A percentile compares a stretch with the other conserved stretches of the same genome.
Evolutionary conservation across 257 asterid species (phyloP).

Genomic region (Lavandula angustifolia): DNA sequence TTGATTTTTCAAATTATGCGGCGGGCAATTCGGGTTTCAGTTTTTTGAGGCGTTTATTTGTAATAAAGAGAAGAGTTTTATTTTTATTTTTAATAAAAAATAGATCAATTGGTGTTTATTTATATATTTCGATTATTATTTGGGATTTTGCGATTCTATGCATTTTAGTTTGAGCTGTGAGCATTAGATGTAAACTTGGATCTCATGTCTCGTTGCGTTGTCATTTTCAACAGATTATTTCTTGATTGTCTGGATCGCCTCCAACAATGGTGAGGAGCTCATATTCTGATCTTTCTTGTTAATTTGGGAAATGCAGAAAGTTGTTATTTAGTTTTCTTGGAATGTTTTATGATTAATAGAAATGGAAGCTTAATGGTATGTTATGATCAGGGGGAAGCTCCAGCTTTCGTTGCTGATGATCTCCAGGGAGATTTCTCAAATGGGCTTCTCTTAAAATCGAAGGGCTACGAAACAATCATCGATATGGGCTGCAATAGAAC

Average conservation of each 20-base stretch:
- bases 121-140: background rate
- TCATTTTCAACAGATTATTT: constrained; percentile 43
- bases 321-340: background rate
- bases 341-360: background rate
- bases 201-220: constrained; percentile 28
- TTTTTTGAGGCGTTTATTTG: constrained; percentile 2
- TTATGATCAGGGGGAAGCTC: constrained; percentile 85
- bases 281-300: constrained; percentile 29
- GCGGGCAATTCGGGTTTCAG: constrained; percentile 25
- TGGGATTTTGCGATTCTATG: constrained; percentile 5
- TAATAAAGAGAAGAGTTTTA: too few relatives aligned
- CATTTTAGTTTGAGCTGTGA: constrained; percentile 24
- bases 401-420: constrained; percentile 63
- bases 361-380: constrained; percentile 29
- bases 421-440: constrained; percentile 38
- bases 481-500: constrained; percentile 54
- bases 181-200: constrained; percentile 26
- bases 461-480: constrained; percentile 49
- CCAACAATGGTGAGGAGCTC: constrained; percentile 72
- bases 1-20: constrained; percentile 23
- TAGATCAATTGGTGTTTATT: constrained; percentile 14
- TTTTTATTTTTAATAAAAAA: background rate
- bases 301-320: background rate
- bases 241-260: constrained; percentile 42
- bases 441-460: constrained; percentile 50